Conservation (phyloP, 805 yeast species). For the Candida chilensis region DNA sequence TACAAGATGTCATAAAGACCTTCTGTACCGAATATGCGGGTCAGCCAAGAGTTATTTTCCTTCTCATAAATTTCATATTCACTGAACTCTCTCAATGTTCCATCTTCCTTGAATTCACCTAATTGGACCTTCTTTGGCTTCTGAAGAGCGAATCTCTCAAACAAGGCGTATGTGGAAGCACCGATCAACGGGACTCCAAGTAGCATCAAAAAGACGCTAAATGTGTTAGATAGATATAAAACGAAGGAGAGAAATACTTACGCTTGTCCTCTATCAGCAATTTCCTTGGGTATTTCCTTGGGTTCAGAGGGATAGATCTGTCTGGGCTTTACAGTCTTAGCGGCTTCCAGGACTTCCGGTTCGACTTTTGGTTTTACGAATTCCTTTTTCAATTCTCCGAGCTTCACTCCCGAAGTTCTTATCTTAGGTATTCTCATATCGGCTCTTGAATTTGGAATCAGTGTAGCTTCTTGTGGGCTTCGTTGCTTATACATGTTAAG, state of each 20-base stretch:
- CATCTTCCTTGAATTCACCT: slow-evolving; percentile 36
- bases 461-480: slow-evolving; percentile 8
- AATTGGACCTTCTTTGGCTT: slow-evolving; percentile 32
- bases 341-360: no score
- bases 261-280: slow-evolving; percentile 3
- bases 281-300: slow-evolving; percentile 4
- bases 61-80: slow-evolving; percentile 27
- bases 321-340: slow-evolving; percentile 1
- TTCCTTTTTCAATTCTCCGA: slow-evolving; percentile 1
- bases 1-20: no score
- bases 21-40: slow-evolving; percentile 36
- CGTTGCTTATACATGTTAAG: no score
- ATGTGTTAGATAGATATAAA: not conserved
- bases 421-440: slow-evolving; percentile 1
- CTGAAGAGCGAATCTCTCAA: slow-evolving; percentile 22
- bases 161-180: slow-evolving; percentile 18
- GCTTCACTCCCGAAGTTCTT: not conserved
- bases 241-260: slow-evolving; percentile 1
- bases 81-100: slow-evolving; percentile 30
- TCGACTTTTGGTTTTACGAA: slow-evolving; percentile 2
- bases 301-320: not conserved
- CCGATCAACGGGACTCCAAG: slow-evolving; percentile 15
- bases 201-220: slow-evolving; percentile 10
- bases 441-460: slow-evolving; percentile 12
- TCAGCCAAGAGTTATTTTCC: slow-evolving; percentile 26